These are phyloP conservation scores for Morella rubra DNA, from an alignment of 306 rosid genomes.

Conservation along the genomic window DNA sequence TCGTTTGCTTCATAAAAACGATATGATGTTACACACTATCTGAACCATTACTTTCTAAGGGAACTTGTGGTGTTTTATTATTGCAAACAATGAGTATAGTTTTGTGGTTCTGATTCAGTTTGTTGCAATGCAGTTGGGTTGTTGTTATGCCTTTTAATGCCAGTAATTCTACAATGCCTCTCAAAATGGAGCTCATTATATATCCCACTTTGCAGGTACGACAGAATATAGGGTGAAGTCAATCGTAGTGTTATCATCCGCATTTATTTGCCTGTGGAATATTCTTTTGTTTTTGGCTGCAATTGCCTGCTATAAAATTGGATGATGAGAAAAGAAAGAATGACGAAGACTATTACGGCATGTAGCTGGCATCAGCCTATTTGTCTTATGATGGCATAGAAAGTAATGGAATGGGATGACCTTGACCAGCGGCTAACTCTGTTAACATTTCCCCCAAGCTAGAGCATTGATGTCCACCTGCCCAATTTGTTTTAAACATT, in stretches of 20 bases:
- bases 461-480: neutral
- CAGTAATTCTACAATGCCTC: conserved; percentile 6
- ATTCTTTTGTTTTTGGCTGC: neutral
- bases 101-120: neutral
- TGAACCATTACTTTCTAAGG: neutral
- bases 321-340: neutral
- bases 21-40: neutral
- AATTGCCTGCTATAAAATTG: neutral
- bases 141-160: conserved; percentile 23
- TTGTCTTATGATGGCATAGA: neutral
- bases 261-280: neutral
- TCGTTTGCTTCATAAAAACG: neutral
- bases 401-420: neutral
- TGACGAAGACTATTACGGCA: neutral
- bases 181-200: conserved; percentile 27
- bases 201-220: conserved; percentile 20
- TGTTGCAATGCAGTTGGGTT: conserved; percentile 28
- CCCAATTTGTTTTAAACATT: neutral
- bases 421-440: neutral
- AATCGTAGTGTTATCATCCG: neutral
- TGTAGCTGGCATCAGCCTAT: neutral
- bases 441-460: neutral
- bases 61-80: neutral
- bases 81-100: neutral
- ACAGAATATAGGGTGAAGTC: neutral